phyloP scores from a whole-genome alignment of 257 asterid genomes.

The Nicotiana attenuata region DNA sequence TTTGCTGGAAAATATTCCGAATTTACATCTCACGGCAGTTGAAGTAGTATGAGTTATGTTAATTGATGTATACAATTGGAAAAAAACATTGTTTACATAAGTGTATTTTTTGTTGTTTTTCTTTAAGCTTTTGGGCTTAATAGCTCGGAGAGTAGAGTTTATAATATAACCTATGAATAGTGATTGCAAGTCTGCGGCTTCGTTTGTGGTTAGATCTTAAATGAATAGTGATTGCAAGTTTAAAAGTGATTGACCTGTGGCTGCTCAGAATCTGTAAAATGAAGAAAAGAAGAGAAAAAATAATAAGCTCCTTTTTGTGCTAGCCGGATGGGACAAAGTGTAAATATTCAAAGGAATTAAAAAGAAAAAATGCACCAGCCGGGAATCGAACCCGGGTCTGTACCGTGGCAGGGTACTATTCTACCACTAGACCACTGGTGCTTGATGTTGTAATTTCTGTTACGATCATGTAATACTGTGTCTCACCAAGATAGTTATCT shows the following conservation, averaged over 20 bases:
- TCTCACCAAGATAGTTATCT: too few relatives aligned
- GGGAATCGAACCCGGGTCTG: conserved; percentile 95
- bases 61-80: neutral
- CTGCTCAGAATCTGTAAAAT: too few relatives aligned
- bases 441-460: too few relatives aligned
- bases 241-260: too few relatives aligned
- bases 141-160: neutral
- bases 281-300: too few relatives aligned
- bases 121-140: neutral
- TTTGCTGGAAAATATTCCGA: conserved; percentile 48
- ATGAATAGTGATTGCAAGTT: too few relatives aligned
- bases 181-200: neutral
- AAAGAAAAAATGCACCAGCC: conserved; percentile 34
- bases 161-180: neutral
- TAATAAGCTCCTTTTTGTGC: too few relatives aligned
- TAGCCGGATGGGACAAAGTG: too few relatives aligned
- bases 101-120: neutral
- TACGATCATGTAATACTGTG: too few relatives aligned
- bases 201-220: too few relatives aligned
- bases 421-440: too few relatives aligned
- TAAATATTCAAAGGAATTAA: too few relatives aligned
- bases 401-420: conserved; percentile 21
- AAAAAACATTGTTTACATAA: neutral
- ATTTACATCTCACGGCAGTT: conserved; percentile 44
- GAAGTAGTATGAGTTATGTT: conserved; percentile 50